These are phyloP conservation scores for Sporothrix variecibatus DNA, from an alignment of 2,329 filamentous ascomycete species.

Conservation along the genomic window DNA sequence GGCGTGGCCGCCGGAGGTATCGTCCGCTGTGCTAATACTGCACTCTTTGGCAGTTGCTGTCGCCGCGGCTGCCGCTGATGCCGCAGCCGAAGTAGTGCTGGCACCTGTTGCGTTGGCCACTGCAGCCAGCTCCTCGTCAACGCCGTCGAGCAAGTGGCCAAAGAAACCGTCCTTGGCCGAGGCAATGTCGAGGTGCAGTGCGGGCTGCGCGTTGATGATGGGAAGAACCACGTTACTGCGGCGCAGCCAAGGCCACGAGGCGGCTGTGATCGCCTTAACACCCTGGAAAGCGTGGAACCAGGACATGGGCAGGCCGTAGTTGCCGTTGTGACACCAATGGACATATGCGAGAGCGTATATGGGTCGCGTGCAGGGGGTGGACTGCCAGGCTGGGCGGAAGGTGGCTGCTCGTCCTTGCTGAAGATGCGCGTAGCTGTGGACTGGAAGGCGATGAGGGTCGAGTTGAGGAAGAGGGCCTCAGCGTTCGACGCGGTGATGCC, in stretches of 20 bases:
- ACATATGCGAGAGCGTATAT: constrained; percentile 20
- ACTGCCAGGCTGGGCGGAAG: not conserved
- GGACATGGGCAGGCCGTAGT: constrained; percentile 60
- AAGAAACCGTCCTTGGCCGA: constrained; percentile 59
- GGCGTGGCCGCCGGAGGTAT: not conserved
- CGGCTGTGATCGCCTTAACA: constrained; percentile 65
- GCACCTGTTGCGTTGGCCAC: constrained; percentile 30
- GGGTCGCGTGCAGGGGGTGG: constrained; percentile 18
- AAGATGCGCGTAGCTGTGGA: constrained; percentile 65
- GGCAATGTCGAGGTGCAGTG: constrained; percentile 61
- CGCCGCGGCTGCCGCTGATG: not conserved
- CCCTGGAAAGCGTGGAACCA: constrained; percentile 71
- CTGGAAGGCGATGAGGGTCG: constrained; percentile 67
- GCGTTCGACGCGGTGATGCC: constrained; percentile 62
- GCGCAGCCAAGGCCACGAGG: constrained; percentile 65
- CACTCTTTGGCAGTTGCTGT: not conserved
- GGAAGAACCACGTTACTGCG: constrained; percentile 58
- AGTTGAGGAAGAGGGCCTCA: constrained; percentile 63
- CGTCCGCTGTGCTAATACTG: not conserved
- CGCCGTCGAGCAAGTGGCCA: constrained; percentile 57
- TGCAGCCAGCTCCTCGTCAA: constrained; percentile 56
- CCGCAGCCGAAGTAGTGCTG: not conserved
- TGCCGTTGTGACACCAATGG: constrained; percentile 32
- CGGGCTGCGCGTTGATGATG: constrained; percentile 65
- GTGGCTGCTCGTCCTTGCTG: constrained; percentile 52